phyloP scores from a whole-genome alignment of 2,329 filamentous ascomycete genomes.

The Cucurbitaria berberidis region DNA sequence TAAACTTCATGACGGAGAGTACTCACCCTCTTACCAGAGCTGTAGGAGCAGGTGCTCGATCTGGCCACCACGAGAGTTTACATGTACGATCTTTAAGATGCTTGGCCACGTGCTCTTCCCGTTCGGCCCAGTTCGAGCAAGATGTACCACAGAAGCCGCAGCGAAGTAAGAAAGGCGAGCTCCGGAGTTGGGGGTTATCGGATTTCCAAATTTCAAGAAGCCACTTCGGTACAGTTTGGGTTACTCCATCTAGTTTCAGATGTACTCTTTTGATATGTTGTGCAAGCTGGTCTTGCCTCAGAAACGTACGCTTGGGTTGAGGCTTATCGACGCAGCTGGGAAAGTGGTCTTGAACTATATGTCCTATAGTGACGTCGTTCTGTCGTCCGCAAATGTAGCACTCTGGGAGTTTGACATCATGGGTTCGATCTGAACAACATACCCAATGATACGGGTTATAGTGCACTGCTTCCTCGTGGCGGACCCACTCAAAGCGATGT shows the following conservation, averaged over 20 bases:
- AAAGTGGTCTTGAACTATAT: slow-evolving; percentile 1
- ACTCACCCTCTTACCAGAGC: neutral
- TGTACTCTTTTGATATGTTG: slow-evolving; percentile 9
- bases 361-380: neutral
- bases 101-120: neutral
- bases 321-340: neutral
- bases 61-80: slow-evolving; percentile 7
- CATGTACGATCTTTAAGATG: neutral
- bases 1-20: neutral
- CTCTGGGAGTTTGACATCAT: neutral
- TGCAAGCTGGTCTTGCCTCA: slow-evolving; percentile 7
- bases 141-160: slow-evolving; percentile 6
- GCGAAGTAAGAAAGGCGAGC: neutral
- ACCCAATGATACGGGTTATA: slow-evolving; percentile 14
- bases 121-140: neutral
- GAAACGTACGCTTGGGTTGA: slow-evolving; percentile 3
- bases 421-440: neutral
- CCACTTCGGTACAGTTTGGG: neutral
- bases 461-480: slow-evolving; percentile 16
- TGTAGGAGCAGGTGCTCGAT: neutral
- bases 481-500: slow-evolving; percentile 4
- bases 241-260: neutral
- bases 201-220: neutral
- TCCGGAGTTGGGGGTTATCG: neutral
- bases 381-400: neutral